A percentile compares a stretch with the other conserved stretches of the same genome.
Conservation (phyloP, 164 flowering plant genomes). For the Litsea cubeba region DNA sequence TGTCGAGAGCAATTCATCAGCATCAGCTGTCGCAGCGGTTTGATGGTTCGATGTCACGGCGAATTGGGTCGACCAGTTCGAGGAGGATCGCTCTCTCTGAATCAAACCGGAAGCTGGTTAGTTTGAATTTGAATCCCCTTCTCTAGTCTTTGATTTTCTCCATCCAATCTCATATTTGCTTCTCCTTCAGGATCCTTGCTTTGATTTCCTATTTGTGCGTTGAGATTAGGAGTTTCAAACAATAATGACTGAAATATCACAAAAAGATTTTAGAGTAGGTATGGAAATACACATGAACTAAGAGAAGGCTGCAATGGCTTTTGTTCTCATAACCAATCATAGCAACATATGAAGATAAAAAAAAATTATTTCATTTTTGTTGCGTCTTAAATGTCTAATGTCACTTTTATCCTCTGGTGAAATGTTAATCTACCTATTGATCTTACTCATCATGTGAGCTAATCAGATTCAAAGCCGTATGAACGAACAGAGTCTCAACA, state of each 20-base stretch:
- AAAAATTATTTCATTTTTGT: neutral
- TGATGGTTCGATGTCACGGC: conserved; percentile 69
- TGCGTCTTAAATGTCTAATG: no score
- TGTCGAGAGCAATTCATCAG: conserved; percentile 73
- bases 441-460: no score
- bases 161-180: neutral
- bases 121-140: neutral
- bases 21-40: conserved; percentile 61
- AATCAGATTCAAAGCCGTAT: no score
- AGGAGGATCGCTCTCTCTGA: conserved; percentile 39
- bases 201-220: neutral
- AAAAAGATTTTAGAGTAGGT: no score
- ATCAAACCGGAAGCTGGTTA: conserved; percentile 49
- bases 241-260: neutral
- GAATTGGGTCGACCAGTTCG: conserved; percentile 61
- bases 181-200: neutral
- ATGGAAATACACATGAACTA: neutral
- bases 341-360: neutral
- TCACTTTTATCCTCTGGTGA: no score
- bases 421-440: no score
- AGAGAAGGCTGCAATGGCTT: neutral
- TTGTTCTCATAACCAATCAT: neutral
- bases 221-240: neutral
- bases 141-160: neutral
- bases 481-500: no score